phyloP scores from a whole-genome alignment of 176 grass and related monocot species.

The Aegilops tauschii region DNA sequence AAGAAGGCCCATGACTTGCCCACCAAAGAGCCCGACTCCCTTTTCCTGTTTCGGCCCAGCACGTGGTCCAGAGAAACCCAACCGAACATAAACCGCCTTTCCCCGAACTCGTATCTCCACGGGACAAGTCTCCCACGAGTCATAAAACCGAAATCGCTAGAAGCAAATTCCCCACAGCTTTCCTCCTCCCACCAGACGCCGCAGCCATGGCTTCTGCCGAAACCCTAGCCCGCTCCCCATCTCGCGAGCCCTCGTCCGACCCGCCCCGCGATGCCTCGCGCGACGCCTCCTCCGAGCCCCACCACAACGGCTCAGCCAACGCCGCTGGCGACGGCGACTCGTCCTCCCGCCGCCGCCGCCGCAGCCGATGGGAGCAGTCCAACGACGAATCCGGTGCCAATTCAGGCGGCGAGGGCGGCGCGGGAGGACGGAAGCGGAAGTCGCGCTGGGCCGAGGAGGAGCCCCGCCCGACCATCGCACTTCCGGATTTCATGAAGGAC shows the following conservation, averaged over 20 bases:
- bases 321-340: conserved; percentile 24
- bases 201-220: conserved; percentile 40
- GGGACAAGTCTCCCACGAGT: neutral
- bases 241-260: conserved; percentile 37
- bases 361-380: conserved; percentile 82
- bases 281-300: conserved; percentile 24
- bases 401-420: conserved; percentile 45
- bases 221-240: conserved; percentile 51
- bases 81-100: conserved; percentile 1
- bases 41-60: neutral
- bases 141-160: conserved; percentile 1
- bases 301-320: conserved; percentile 21
- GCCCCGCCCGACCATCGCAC: conserved; percentile 59
- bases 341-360: conserved; percentile 53
- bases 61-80: neutral
- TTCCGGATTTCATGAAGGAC: conserved; percentile 98
- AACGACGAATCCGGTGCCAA: conserved; percentile 44
- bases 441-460: conserved; percentile 96
- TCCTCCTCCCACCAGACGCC: conserved; percentile 16
- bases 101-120: neutral
- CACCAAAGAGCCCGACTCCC: neutral
- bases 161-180: neutral
- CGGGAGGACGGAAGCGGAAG: conserved; percentile 60
- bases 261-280: conserved; percentile 20
- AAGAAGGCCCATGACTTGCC: no score